These are phyloP conservation scores for Davidsoniella neocaledoniae DNA, from an alignment of 2,329 filamentous ascomycete species.

Conservation along the genomic window DNA sequence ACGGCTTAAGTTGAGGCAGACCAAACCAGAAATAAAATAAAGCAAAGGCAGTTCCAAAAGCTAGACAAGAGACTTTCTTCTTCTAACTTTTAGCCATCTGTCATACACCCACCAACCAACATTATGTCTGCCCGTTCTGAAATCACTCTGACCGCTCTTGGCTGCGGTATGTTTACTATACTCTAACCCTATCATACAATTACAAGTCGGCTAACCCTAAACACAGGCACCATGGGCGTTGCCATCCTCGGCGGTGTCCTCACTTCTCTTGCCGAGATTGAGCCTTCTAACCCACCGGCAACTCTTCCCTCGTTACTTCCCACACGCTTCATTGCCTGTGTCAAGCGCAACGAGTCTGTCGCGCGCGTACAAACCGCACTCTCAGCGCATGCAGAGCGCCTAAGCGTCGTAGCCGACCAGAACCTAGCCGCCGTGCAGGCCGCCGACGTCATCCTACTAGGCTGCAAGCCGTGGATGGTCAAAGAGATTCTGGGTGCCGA, in stretches of 20 bases:
- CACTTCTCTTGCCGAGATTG: constrained; percentile 43
- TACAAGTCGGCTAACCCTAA: constrained; percentile 7
- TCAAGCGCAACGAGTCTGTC: constrained; percentile 51
- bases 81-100: neutral
- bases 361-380: constrained; percentile 52
- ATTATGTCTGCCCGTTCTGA: constrained; percentile 17
- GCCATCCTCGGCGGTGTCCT: constrained; percentile 72
- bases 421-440: constrained; percentile 51
- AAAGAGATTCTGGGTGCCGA: constrained; percentile 47
- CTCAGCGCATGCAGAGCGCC: constrained; percentile 39
- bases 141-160: constrained; percentile 63
- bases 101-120: neutral
- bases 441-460: constrained; percentile 58
- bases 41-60: no score
- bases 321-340: constrained; percentile 64
- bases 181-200: neutral
- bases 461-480: constrained; percentile 67
- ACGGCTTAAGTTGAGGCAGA: neutral
- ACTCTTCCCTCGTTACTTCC: constrained; percentile 39
- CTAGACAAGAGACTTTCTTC: neutral
- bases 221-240: constrained; percentile 63
- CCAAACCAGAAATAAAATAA: no score
- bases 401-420: constrained; percentile 53
- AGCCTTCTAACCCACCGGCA: constrained; percentile 28
- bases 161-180: constrained; percentile 42